These are phyloP conservation scores for Brassica incana DNA, from an alignment of 345 rosid species.

Conservation along the genomic window DNA sequence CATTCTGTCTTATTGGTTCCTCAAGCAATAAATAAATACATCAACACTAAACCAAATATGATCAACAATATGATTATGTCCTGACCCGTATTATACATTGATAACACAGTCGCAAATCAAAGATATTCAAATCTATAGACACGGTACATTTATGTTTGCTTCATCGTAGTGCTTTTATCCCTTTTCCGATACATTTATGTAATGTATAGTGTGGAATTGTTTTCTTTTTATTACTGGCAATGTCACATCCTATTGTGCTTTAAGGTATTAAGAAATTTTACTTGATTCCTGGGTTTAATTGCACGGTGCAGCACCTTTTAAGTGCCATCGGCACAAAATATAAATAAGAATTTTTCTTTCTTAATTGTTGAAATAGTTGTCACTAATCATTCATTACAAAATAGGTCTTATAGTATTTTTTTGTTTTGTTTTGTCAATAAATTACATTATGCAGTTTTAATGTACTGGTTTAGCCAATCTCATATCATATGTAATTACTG, in stretches of 20 bases:
- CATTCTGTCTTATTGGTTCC: slow-evolving; percentile 16
- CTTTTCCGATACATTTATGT: not conserved
- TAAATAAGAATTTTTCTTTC: not conserved
- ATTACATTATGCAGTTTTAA: not conserved
- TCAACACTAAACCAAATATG: slow-evolving; percentile 11
- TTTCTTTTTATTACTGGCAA: slow-evolving; percentile 1
- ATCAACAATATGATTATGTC: slow-evolving; percentile 34
- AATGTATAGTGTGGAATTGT: not conserved
- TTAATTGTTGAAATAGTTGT: not conserved
- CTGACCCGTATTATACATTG: slow-evolving; percentile 5
- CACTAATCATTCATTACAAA: not conserved
- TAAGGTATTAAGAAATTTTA: slow-evolving; percentile 2
- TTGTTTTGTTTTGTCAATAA: not conserved
- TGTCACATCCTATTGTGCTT: slow-evolving; percentile 12
- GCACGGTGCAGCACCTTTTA: not conserved
- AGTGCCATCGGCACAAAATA: not conserved
- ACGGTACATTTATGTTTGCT: not conserved
- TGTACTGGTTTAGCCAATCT: not conserved
- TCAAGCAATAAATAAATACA: slow-evolving; percentile 1
- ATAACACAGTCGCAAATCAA: not conserved
- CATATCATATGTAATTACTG: not conserved
- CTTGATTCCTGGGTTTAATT: slow-evolving; percentile 23
- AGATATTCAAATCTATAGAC: not conserved
- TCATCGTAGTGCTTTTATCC: not conserved
- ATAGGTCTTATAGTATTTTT: not conserved